phyloP scores from a whole-genome alignment of 495 filamentous ascomycete genomes.

The Pseudoneurospora amorphoporcata region DNA sequence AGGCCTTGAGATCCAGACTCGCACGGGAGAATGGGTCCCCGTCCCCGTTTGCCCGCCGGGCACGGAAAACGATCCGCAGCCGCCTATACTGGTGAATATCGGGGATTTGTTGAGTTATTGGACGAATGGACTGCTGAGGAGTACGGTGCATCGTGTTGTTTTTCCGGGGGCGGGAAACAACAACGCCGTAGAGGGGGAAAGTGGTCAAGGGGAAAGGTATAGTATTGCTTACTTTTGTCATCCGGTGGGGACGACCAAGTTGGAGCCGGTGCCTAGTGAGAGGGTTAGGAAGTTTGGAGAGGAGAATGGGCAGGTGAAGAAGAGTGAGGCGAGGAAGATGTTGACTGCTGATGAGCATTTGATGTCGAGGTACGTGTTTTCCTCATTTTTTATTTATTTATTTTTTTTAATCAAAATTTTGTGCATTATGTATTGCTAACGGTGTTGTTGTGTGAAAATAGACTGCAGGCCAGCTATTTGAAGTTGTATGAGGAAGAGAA shows the following conservation, averaged over 20 bases:
- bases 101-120: slow-evolving; percentile 86
- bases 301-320: slow-evolving; percentile 26
- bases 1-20: slow-evolving; percentile 74
- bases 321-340: slow-evolving; percentile 39
- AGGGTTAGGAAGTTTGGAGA: slow-evolving; percentile 21
- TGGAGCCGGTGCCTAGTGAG: slow-evolving; percentile 67
- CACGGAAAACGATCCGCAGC: slow-evolving; percentile 42
- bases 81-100: slow-evolving; percentile 86
- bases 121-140: slow-evolving; percentile 76
- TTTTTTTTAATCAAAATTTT: background rate
- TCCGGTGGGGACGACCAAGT: slow-evolving; percentile 57
- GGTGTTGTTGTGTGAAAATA: background rate
- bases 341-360: slow-evolving; percentile 83
- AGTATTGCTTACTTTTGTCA: slow-evolving; percentile 91
- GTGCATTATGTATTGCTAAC: background rate
- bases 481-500: slow-evolving; percentile 36
- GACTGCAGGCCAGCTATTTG: slow-evolving; percentile 66
- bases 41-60: slow-evolving; percentile 51
- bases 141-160: slow-evolving; percentile 82
- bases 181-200: slow-evolving; percentile 41
- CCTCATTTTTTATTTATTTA: no score
- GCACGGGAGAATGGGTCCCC: slow-evolving; percentile 44
- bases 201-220: slow-evolving; percentile 46
- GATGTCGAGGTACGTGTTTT: slow-evolving; percentile 34
- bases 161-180: slow-evolving; percentile 41